Conservation (phyloP, 169 alveolate genomes). For the Neospora caninum region DNA sequence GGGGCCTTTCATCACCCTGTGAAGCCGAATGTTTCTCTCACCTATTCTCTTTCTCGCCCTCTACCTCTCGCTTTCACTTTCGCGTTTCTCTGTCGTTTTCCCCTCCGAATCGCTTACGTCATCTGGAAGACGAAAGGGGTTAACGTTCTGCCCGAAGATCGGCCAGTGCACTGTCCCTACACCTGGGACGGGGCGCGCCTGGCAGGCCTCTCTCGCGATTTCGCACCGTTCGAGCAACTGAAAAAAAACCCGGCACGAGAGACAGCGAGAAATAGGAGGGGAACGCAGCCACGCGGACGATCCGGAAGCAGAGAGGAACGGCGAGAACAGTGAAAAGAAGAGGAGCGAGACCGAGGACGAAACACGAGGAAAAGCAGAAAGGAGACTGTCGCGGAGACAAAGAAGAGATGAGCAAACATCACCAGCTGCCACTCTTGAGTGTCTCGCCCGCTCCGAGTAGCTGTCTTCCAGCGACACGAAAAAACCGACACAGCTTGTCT, state of each 20-base stretch:
- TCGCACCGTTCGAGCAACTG: constrained; percentile 22
- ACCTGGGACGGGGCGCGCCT: neutral
- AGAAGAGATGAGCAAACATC: too few species aligned
- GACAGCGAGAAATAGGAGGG: neutral
- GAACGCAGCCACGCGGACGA: neutral
- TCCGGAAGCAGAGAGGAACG: neutral
- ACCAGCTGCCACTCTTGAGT: too few species aligned
- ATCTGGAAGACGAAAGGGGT: constrained; percentile 20
- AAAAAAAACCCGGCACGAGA: neutral
- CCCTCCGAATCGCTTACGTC: neutral
- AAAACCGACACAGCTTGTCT: too few species aligned
- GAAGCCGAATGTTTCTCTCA: too few species aligned
- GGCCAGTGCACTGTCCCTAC: constrained; percentile 49
- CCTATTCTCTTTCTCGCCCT: too few species aligned
- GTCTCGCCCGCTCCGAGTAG: too few species aligned
- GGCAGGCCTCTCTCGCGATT: constrained; percentile 20
- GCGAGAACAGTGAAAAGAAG: neutral
- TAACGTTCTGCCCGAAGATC: constrained; percentile 31
- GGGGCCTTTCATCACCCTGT: too few species aligned
- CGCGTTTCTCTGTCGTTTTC: neutral
- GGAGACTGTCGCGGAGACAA: too few species aligned
- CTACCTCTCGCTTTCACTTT: neutral
- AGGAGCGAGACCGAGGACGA: too few species aligned
- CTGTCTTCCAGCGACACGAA: too few species aligned
- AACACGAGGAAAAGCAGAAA: too few species aligned